A percentile compares a stretch with the other conserved stretches of the same genome.
These are phyloP conservation scores for Nemania sp. DNA, from an alignment of 2,329 filamentous ascomycete species.

Conservation along the genomic window DNA sequence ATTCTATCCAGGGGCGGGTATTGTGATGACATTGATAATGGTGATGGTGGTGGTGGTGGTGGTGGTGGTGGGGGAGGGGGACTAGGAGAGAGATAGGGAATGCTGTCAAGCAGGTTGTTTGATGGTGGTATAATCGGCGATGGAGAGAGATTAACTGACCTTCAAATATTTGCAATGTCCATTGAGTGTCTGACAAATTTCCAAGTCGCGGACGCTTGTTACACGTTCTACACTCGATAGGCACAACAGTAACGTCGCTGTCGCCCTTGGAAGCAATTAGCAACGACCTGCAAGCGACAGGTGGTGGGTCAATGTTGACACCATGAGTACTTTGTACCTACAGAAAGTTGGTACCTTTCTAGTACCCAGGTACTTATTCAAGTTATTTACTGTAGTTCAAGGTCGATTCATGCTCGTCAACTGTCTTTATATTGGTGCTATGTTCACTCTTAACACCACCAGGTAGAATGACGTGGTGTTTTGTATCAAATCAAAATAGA, in stretches of 20 bases:
- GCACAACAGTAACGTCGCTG: neutral
- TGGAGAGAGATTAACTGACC: conserved; percentile 19
- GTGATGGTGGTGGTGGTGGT: neutral
- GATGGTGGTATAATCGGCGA: neutral
- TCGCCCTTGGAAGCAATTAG: conserved; percentile 7
- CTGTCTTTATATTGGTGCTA: too few species aligned
- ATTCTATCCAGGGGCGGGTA: too few species aligned
- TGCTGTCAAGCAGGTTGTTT: neutral
- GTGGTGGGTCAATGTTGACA: conserved; percentile 18
- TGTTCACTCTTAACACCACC: neutral
- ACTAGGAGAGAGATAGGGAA: neutral
- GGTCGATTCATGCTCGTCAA: too few species aligned
- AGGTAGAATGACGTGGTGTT: neutral
- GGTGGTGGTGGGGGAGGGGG: conserved; percentile 1
- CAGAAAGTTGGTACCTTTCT: too few species aligned
- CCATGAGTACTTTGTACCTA: too few species aligned
- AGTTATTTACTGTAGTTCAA: too few species aligned
- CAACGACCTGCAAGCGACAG: conserved; percentile 33
- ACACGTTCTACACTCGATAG: neutral
- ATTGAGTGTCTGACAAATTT: conserved; percentile 25
- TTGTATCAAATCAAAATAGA: conserved; percentile 27
- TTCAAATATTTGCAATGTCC: conserved; percentile 33
- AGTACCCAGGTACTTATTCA: too few species aligned
- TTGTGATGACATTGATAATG: neutral
- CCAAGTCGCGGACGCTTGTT: conserved; percentile 1